phyloP scores from a whole-genome alignment of 73 alveolate genomes.

The Blepharisma japonicum region DNA sequence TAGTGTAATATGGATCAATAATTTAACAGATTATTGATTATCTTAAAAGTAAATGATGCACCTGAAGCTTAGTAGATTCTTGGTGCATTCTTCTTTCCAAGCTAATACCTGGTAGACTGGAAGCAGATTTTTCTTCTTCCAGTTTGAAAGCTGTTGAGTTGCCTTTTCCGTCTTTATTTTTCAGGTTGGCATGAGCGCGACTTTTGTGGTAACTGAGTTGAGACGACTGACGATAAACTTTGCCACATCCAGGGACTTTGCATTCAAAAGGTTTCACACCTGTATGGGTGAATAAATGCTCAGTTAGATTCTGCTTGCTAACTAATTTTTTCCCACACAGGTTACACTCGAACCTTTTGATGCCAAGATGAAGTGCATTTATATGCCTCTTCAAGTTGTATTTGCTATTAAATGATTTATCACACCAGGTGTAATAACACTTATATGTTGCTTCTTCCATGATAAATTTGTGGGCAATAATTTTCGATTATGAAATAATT shows the following conservation, averaged over 20 bases:
- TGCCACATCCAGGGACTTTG: conserved; percentile 17
- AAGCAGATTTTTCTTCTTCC: too few species aligned
- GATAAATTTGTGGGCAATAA: too few species aligned
- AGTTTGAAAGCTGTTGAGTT: too few species aligned
- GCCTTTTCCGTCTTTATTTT: too few species aligned
- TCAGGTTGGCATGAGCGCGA: too few species aligned
- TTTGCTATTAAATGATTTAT: neutral
- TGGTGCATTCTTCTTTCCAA: too few species aligned
- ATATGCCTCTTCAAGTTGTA: conserved; percentile 14
- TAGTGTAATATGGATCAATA: neutral
- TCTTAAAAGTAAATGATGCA: too few species aligned
- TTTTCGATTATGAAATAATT: too few species aligned
- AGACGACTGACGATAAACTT: too few species aligned
- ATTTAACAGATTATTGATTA: neutral
- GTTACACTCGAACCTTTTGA: neutral
- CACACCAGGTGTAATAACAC: conserved; percentile 2
- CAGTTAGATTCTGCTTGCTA: conserved; percentile 3
- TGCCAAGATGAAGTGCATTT: neutral
- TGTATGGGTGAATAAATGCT: conserved; percentile 18
- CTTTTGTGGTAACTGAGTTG: too few species aligned
- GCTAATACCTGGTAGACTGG: too few species aligned
- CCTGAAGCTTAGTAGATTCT: too few species aligned
- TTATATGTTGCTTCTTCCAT: conserved; percentile 2
- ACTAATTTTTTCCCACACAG: conserved; percentile 18
- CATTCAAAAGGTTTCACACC: conserved; percentile 12